Evolutionary conservation across 1,284 basidiomycete species (phyloP).

Genomic region (Trichosporon inkin): DNA sequence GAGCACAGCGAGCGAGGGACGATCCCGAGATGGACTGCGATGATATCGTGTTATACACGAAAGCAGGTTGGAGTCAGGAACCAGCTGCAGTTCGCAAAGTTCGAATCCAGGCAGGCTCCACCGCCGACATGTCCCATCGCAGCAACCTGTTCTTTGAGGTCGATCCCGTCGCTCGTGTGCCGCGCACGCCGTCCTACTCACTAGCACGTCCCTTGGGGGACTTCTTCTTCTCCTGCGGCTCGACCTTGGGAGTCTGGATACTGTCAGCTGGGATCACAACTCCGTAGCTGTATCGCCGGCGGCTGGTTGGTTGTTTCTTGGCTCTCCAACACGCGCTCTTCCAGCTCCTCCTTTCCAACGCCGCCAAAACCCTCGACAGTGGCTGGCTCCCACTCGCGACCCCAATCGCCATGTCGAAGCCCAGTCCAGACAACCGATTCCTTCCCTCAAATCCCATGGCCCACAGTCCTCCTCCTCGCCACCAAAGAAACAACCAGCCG

Average conservation of each 20-base stretch:
- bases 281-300: no score
- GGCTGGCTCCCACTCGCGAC: no score
- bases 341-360: neutral
- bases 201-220: slow-evolving; percentile 86
- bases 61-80: no score
- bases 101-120: neutral
- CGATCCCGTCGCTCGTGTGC: neutral
- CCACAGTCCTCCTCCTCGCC: slow-evolving; percentile 3
- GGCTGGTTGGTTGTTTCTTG: no score
- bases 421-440: neutral
- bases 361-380: no score
- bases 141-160: neutral
- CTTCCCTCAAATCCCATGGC: neutral
- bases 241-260: slow-evolving; percentile 76
- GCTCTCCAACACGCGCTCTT: neutral
- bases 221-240: slow-evolving; percentile 98
- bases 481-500: slow-evolving; percentile 5
- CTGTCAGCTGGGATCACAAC: slow-evolving; percentile 9
- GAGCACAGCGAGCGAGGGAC: no score
- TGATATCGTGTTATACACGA: neutral
- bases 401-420: no score
- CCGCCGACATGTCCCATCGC: neutral
- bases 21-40: no score
- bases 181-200: slow-evolving; percentile 30
- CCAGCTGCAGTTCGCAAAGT: no score